phyloP scores from a whole-genome alignment of 768 basidiomycete genomes.

The Tylopilus rubrobrunneus region DNA sequence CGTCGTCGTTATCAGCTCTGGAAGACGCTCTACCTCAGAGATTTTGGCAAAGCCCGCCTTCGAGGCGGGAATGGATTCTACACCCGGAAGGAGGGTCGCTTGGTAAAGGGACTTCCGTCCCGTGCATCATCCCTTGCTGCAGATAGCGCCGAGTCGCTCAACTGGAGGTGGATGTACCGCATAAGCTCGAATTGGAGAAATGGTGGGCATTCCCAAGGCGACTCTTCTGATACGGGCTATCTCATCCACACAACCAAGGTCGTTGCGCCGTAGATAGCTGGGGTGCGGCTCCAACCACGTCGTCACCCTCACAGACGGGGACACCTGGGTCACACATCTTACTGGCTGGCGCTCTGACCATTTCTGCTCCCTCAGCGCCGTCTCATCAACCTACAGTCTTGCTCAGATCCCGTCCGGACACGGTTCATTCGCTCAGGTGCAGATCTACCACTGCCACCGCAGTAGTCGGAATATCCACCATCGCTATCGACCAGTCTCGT shows the following conservation, averaged over 20 bases:
- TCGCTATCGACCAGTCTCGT: constrained; percentile 75
- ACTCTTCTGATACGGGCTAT: constrained; percentile 13
- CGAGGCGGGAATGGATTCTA: constrained; percentile 65
- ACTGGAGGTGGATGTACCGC: constrained; percentile 88
- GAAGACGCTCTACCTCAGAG: constrained; percentile 59
- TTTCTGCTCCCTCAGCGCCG: constrained; percentile 48
- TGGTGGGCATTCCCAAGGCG: constrained; percentile 42
- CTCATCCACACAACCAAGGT: constrained; percentile 41
- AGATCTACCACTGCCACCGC: constrained; percentile 33
- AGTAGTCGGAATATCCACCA: constrained; percentile 50
- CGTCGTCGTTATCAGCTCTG: constrained; percentile 45
- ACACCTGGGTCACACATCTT: constrained; percentile 40
- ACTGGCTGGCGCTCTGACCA: constrained; percentile 55
- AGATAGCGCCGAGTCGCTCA: constrained; percentile 31
- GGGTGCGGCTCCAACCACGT: constrained; percentile 8
- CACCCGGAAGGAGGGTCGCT: constrained; percentile 51
- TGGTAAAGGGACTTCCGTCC: constrained; percentile 56
- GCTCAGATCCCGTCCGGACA: constrained; percentile 20
- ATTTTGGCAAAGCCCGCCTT: constrained; percentile 65
- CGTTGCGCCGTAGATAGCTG: constrained; percentile 52
- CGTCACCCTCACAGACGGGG: constrained; percentile 1
- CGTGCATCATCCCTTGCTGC: constrained; percentile 33
- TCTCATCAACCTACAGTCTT: constrained; percentile 21
- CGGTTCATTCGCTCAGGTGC: constrained; percentile 41
- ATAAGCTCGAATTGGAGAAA: constrained; percentile 80